Evolutionary conservation across 225 moss, liverwort and hornwort species (phyloP).

Genomic region (Marchantia polymorpha): DNA sequence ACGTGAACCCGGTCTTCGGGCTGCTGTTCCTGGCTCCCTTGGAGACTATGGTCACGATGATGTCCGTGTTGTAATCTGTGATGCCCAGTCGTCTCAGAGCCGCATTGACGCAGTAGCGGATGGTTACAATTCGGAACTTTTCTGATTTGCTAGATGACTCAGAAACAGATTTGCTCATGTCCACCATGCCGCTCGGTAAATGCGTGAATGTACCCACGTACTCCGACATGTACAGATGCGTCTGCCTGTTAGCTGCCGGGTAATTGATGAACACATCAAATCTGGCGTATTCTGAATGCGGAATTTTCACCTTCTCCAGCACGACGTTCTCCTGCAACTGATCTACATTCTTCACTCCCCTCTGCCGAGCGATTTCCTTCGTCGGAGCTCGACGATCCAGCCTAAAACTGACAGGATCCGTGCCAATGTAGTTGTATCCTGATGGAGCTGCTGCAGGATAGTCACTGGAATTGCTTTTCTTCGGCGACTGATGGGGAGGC

Average conservation of each 20-base stretch:
- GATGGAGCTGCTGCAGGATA: background rate
- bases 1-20: no score
- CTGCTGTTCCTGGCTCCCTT: no score
- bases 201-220: background rate
- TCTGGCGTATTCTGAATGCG: slow-evolving; percentile 21
- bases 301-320: slow-evolving; percentile 37
- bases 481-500: slow-evolving; percentile 9
- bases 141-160: background rate
- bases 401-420: background rate
- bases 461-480: slow-evolving; percentile 9
- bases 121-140: background rate
- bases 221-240: background rate
- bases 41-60: no score
- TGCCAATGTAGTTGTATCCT: background rate
- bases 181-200: background rate
- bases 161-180: background rate
- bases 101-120: background rate
- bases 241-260: slow-evolving; percentile 30
- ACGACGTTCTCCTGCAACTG: slow-evolving; percentile 32
- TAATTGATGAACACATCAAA: slow-evolving; percentile 50
- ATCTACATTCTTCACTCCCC: slow-evolving; percentile 10
- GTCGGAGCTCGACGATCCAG: slow-evolving; percentile 11
- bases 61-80: no score
- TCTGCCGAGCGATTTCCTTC: slow-evolving; percentile 5
- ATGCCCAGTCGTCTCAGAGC: no score